phyloP scores from a whole-genome alignment of 2,329 filamentous ascomycete genomes.

The Penicillium brasilianum region DNA sequence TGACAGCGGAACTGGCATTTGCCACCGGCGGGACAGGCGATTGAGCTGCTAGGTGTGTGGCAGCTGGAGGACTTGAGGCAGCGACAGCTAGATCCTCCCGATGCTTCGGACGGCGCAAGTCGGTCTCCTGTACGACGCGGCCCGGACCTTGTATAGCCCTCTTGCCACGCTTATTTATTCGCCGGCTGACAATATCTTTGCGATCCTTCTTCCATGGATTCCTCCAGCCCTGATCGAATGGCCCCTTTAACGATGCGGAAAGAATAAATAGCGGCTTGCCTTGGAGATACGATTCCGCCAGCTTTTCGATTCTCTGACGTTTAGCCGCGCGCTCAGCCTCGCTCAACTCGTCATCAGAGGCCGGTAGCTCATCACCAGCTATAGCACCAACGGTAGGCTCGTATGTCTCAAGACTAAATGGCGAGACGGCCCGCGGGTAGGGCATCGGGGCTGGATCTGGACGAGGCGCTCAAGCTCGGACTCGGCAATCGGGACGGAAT shows the following conservation, averaged over 20 bases:
- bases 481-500: neutral
- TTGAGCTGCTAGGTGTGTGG: neutral
- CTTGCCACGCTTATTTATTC: constrained; percentile 7
- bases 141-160: constrained; percentile 9
- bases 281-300: constrained; percentile 49
- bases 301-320: constrained; percentile 49
- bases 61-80: neutral
- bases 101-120: constrained; percentile 29
- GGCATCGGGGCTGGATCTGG: constrained; percentile 37
- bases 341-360: constrained; percentile 49
- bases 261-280: constrained; percentile 52
- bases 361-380: constrained; percentile 36
- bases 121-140: constrained; percentile 36
- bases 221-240: constrained; percentile 51
- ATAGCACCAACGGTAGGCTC: constrained; percentile 31
- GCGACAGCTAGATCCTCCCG: constrained; percentile 21
- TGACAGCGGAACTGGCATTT: neutral
- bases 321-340: constrained; percentile 41
- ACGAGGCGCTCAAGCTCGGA: neutral
- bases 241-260: constrained; percentile 52
- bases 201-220: constrained; percentile 52
- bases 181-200: neutral
- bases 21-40: neutral
- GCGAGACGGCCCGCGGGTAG: constrained; percentile 38
- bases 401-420: constrained; percentile 44